These are phyloP conservation scores for Incumbomyces delicatus DNA, from an alignment of 2,329 filamentous ascomycete genomes.

Conservation along the genomic window DNA sequence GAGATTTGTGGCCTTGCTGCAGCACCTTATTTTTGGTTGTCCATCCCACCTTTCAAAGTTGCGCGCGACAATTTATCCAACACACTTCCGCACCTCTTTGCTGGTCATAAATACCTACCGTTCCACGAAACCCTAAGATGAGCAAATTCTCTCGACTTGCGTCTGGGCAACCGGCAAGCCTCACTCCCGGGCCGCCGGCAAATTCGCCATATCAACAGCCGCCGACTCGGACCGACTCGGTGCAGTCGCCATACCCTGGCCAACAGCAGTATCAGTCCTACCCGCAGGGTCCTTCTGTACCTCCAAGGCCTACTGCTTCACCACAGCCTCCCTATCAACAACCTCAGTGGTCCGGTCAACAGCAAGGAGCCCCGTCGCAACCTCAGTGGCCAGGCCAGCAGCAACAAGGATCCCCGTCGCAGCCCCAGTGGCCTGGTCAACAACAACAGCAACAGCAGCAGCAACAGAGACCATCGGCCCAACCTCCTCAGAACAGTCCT, in stretches of 20 bases:
- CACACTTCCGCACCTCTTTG: conserved; percentile 5
- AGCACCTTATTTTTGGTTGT: conserved; percentile 5
- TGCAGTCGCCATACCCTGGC: conserved; percentile 25
- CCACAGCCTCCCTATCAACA: conserved; percentile 22
- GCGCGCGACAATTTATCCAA: conserved; percentile 10
- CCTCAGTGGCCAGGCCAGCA: conserved; percentile 32
- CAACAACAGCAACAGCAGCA: conserved; percentile 32
- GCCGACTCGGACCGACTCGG: conserved; percentile 26
- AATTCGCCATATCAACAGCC: conserved; percentile 8
- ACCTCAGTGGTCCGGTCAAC: conserved; percentile 30
- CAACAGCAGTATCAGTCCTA: conserved; percentile 30
- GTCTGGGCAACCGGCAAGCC: conserved; percentile 6
- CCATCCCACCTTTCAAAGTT: conserved; percentile 9
- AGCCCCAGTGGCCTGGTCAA: conserved; percentile 30
- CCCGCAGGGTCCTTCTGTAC: conserved; percentile 27
- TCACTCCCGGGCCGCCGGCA: background rate
- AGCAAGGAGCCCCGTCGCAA: conserved; percentile 30
- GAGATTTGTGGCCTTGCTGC: background rate
- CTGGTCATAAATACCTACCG: conserved; percentile 18
- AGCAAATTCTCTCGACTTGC: conserved; percentile 21
- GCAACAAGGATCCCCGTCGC: conserved; percentile 31
- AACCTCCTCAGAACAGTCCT: conserved; percentile 22
- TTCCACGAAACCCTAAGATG: conserved; percentile 11
- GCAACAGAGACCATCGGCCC: conserved; percentile 29
- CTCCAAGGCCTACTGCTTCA: conserved; percentile 26